Percentiles rank a stretch among this genome's conserved stretches.
Evolutionary conservation across 257 asterid genomes (phyloP).

Genomic region (Rauvolfia tetraphylla): DNA sequence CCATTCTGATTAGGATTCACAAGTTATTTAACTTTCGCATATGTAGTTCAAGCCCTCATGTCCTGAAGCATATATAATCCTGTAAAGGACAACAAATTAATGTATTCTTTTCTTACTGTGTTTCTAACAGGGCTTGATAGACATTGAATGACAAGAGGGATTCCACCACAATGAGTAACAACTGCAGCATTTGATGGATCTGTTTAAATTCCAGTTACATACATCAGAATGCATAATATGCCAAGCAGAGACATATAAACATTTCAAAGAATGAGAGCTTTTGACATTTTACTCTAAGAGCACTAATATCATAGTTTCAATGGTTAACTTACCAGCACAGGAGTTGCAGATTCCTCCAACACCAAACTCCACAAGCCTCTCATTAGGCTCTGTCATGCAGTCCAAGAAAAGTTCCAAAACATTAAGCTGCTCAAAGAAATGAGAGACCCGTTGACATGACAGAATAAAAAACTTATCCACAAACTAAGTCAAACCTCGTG

Average conservation of each 20-base stretch:
- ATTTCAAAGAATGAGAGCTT: neutral
- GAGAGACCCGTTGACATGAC: slow-evolving; percentile 8
- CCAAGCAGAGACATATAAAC: neutral
- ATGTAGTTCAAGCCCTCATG: neutral
- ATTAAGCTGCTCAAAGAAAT: slow-evolving; percentile 59
- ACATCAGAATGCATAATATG: neutral
- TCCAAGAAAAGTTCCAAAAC: slow-evolving; percentile 87
- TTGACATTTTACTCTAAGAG: neutral
- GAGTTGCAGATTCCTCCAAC: slow-evolving; percentile 89
- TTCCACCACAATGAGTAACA: slow-evolving; percentile 60
- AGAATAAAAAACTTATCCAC: slow-evolving; percentile 1
- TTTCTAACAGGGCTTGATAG: slow-evolving; percentile 88
- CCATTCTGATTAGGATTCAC: neutral
- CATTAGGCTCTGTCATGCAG: slow-evolving; percentile 87
- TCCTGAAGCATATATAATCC: neutral
- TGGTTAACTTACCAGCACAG: slow-evolving; percentile 50
- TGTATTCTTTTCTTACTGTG: slow-evolving; percentile 51
- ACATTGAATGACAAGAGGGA: slow-evolving; percentile 81
- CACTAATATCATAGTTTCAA: slow-evolving; percentile 2
- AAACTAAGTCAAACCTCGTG: neutral
- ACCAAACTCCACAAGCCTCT: slow-evolving; percentile 88
- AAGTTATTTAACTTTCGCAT: neutral
- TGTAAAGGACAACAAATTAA: neutral
- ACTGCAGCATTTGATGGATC: slow-evolving; percentile 86
- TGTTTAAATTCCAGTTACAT: slow-evolving; percentile 16